A percentile compares a stretch with the other conserved stretches of the same genome.
Conservation (phyloP, 805 yeast genomes). For the Candida michaelii region DNA sequence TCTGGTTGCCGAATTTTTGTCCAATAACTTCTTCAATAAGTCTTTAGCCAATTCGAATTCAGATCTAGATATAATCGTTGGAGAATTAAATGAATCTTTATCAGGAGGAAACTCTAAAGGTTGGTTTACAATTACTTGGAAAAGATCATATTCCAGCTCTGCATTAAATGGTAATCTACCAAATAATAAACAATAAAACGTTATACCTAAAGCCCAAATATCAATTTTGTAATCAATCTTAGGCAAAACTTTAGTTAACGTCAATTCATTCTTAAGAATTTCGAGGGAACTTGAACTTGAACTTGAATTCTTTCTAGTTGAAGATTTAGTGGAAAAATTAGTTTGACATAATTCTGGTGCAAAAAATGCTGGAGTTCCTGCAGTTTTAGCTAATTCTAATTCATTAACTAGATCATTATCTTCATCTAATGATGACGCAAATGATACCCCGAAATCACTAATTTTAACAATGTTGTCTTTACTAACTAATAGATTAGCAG, state of each 20-base stretch:
- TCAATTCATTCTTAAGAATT: slow-evolving; percentile 20
- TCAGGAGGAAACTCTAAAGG: slow-evolving; percentile 56
- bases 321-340: slow-evolving; percentile 30
- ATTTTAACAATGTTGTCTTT: slow-evolving; percentile 77
- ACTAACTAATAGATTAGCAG: slow-evolving; percentile 81
- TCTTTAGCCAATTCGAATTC: slow-evolving; percentile 55
- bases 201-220: slow-evolving; percentile 97
- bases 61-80: slow-evolving; percentile 36
- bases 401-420: slow-evolving; percentile 52
- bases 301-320: slow-evolving; percentile 9
- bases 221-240: slow-evolving; percentile 81
- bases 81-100: slow-evolving; percentile 35
- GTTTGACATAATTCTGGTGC: slow-evolving; percentile 90
- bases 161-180: slow-evolving; percentile 90
- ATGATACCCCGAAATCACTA: slow-evolving; percentile 95
- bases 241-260: slow-evolving; percentile 29
- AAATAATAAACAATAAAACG: slow-evolving; percentile 81
- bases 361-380: slow-evolving; percentile 96
- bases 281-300: slow-evolving; percentile 24
- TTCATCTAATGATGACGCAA: slow-evolving; percentile 52
- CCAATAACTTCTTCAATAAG: slow-evolving; percentile 58
- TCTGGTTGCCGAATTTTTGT: slow-evolving; percentile 68
- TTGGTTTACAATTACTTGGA: slow-evolving; percentile 73
- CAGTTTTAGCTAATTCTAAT: slow-evolving; percentile 88
- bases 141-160: slow-evolving; percentile 80